Percentiles rank a stretch among this genome's conserved stretches.
Conservation (phyloP, 495 filamentous ascomycete species). For the Pyronema omphalodes region DNA sequence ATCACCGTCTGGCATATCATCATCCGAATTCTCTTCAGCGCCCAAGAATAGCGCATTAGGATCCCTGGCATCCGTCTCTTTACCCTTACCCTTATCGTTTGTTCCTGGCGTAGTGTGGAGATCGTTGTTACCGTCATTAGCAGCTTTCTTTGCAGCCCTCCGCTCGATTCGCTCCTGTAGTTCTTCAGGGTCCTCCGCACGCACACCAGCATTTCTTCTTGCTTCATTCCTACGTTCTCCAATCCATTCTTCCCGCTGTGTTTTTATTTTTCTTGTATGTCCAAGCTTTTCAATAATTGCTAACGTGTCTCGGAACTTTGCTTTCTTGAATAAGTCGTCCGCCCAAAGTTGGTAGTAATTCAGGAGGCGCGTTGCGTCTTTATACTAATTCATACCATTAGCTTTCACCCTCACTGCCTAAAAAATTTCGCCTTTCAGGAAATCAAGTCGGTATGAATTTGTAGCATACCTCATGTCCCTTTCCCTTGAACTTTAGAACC, state of each 20-base stretch:
- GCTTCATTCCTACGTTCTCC: constrained; percentile 35
- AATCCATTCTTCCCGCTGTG: constrained; percentile 55
- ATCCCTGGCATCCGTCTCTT: constrained; percentile 3
- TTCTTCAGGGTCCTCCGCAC: neutral
- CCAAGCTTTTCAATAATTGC: constrained; percentile 86
- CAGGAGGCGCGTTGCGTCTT: constrained; percentile 63
- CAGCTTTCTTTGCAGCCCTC: constrained; percentile 1
- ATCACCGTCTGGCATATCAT: neutral
- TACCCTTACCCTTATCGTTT: neutral
- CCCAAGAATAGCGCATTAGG: constrained; percentile 4
- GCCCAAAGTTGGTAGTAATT: constrained; percentile 93
- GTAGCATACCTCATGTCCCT: constrained; percentile 63
- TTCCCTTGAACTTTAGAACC: constrained; percentile 68
- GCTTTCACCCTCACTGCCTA: constrained; percentile 2
- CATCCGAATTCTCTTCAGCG: neutral
- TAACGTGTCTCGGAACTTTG: constrained; percentile 79
- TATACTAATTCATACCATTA: constrained; percentile 39
- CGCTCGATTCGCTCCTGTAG: constrained; percentile 8
- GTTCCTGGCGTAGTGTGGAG: constrained; percentile 22
- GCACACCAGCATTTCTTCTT: constrained; percentile 18
- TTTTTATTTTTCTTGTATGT: constrained; percentile 53
- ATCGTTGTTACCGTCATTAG: constrained; percentile 28
- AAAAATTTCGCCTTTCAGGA: neutral
- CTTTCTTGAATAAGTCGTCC: constrained; percentile 86
- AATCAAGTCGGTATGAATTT: too few species aligned